These are phyloP conservation scores for Cyberlindnera petersonii DNA, from an alignment of 805 yeast genomes.

Conservation along the genomic window DNA sequence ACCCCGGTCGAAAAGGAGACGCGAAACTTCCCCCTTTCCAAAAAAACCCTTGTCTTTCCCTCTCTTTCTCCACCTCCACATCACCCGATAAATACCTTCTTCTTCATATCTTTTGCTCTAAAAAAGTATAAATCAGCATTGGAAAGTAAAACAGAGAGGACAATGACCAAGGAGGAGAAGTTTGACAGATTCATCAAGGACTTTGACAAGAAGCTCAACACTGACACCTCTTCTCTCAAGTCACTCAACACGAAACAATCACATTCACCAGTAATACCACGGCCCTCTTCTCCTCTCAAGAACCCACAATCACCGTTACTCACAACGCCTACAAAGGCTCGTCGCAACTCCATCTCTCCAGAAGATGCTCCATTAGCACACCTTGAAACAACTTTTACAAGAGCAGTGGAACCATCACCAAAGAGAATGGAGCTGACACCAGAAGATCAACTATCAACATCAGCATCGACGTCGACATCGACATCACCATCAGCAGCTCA, in stretches of 20 bases:
- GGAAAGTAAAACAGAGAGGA: background rate
- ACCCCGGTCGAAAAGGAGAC: background rate
- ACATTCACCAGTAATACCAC: background rate
- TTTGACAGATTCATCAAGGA: constrained; percentile 36
- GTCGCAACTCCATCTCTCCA: constrained; percentile 22
- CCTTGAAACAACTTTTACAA: background rate
- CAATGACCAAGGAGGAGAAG: constrained; percentile 22
- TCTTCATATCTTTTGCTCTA: background rate
- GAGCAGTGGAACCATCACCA: constrained; percentile 7
- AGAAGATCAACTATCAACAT: too few species aligned
- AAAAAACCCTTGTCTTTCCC: too few species aligned
- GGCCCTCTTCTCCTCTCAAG: background rate
- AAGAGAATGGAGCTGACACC: constrained; percentile 3
- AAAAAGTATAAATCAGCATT: background rate
- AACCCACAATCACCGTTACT: constrained; percentile 17
- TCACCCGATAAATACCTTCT: too few species aligned
- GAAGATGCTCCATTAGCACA: constrained; percentile 22
- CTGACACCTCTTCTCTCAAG: constrained; percentile 34
- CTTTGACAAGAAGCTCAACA: constrained; percentile 30
- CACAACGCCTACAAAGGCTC: constrained; percentile 27
- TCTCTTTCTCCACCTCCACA: too few species aligned
- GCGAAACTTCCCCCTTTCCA: too few species aligned
- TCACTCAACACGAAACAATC: constrained; percentile 17
- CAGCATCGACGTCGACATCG: background rate
- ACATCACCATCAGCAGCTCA: background rate